A percentile compares a stretch with the other conserved stretches of the same genome.
Conservation (phyloP, 371 early-diverging fungal species). For the Lichtheimia hyalospora region DNA sequence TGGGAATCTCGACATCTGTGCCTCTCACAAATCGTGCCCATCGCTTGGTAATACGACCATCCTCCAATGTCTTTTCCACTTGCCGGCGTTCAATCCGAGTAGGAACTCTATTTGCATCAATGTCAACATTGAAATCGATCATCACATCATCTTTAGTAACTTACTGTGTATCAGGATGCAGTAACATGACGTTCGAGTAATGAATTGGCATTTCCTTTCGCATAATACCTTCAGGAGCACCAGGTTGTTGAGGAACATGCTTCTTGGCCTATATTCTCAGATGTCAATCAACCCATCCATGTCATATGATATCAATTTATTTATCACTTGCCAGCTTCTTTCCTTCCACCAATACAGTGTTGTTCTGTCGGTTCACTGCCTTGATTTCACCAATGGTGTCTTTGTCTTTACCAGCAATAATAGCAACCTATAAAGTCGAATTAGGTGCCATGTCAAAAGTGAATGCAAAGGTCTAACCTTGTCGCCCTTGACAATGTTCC, state of each 20-base stretch:
- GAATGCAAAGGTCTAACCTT: constrained; percentile 22
- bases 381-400: constrained; percentile 53
- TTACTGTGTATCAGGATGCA: constrained; percentile 55
- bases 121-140: neutral
- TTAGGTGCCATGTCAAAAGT: neutral
- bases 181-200: constrained; percentile 50
- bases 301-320: neutral
- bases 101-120: constrained; percentile 26
- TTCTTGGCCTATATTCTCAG: constrained; percentile 38
- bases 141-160: neutral
- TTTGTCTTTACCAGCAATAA: constrained; percentile 55
- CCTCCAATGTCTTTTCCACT: constrained; percentile 35
- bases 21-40: constrained; percentile 46
- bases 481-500: constrained; percentile 53
- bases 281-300: neutral
- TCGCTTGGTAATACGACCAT: constrained; percentile 35
- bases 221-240: constrained; percentile 50
- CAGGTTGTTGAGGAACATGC: constrained; percentile 47
- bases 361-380: constrained; percentile 37
- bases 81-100: constrained; percentile 42
- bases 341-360: constrained; percentile 49
- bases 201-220: constrained; percentile 50
- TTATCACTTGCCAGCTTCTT: constrained; percentile 36
- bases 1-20: constrained; percentile 49
- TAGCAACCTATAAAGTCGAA: constrained; percentile 34